Base-by-base conservation (phyloP, 2,329 filamentous ascomycete genomes). In the Pseudodiploospora longispora region DNA sequence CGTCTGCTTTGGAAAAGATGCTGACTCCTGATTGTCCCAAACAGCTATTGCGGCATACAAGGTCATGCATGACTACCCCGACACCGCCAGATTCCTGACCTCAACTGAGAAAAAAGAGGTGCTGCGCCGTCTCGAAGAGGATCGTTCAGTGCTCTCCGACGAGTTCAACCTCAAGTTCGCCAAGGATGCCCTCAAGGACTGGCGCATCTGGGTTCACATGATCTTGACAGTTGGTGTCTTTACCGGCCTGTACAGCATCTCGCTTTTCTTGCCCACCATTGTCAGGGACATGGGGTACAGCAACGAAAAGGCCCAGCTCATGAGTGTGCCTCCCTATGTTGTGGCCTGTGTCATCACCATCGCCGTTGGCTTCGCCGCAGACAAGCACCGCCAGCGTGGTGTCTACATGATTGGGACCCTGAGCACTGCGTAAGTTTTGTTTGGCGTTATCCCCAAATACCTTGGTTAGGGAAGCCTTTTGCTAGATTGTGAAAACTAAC, bases 161-260 rank as follows among this genome's bases (percentile, higher is more conserved):
- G 74, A 74, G 9, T 73, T 83, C 49, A 67, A 80, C 31, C 60
- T 75, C 47, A 72, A 72, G 51, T 82, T 72, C 39, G 59, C 75
- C 41, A 65, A 61, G 54, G 65, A 77, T 38, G 80, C 82, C 10
- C 55, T 85, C 42, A 69, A 69, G 49, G 79, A 81, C 61, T 79
- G 75, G 70, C 70, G 71, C 60, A 70, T 71, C 39, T 72, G 67
- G 55, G 61, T 73, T 6, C 67, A 84, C 48, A 75, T 84, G 54
- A 45, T 75, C 43, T 78, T 77, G 63, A 83, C 82, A 61, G 78
- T 83, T 48, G 73, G 81, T 41, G 77, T 67, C 46, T 65, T 63
- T 50, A 64, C 60, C 4, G 63, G 63, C 5, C 58, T 66, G 12
- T 67, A 66, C 53, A 64, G 61, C 48, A 60, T 65, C 52, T 60